phyloP scores from a whole-genome alignment of 257 asterid species.

The Jacaranda copaia region DNA sequence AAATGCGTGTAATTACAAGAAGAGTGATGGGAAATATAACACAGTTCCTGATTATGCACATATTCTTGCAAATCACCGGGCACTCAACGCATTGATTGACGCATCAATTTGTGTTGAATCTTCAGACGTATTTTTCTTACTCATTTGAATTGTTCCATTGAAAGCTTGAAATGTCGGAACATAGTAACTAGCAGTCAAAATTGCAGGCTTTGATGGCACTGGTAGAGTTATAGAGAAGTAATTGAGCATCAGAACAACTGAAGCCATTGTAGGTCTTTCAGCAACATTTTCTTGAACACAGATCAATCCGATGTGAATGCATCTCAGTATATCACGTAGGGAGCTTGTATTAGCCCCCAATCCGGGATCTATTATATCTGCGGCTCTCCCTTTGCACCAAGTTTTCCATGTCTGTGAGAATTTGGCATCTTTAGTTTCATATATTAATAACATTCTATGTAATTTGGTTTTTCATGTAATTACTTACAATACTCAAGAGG shows the following conservation, averaged over 20 bases:
- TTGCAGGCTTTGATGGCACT: constrained; percentile 22
- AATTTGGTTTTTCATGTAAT: not conserved
- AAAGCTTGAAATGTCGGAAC: not conserved
- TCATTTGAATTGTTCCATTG: no score
- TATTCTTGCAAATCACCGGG: no score
- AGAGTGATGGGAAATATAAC: no score
- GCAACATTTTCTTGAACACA: constrained; percentile 27
- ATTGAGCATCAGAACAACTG: constrained; percentile 23
- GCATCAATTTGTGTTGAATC: no score
- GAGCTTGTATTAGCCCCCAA: not conserved
- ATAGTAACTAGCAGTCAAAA: not conserved
- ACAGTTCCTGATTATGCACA: no score
- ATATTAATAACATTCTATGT: not conserved
- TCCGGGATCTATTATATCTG: constrained; percentile 19
- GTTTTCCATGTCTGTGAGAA: constrained; percentile 31
- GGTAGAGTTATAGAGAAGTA: constrained; percentile 7
- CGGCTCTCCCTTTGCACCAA: constrained; percentile 23
- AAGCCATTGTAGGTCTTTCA: constrained; percentile 36
- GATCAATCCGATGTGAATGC: constrained; percentile 32
- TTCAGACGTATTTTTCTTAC: no score
- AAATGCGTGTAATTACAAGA: no score
- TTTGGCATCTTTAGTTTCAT: not conserved
- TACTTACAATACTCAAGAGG: constrained; percentile 42
- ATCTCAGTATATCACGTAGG: constrained; percentile 22
- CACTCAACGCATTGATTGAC: no score